Evolutionary conservation across 768 basidiomycete species (phyloP).

Genomic region (Tricholomella constricta): DNA sequence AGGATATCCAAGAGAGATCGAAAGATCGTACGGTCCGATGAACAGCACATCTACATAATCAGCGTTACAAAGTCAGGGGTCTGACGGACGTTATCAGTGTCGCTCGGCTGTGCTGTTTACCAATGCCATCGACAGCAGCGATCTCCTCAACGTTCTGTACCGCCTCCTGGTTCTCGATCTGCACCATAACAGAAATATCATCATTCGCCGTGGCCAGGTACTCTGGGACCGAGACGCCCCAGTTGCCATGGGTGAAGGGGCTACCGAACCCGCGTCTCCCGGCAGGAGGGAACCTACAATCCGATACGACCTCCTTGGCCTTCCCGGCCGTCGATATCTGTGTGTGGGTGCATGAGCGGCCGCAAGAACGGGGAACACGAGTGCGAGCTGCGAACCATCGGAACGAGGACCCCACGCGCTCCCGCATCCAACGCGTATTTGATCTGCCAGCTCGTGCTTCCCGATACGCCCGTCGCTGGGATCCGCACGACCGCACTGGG

Average conservation of each 20-base stretch:
- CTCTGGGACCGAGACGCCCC: slow-evolving; percentile 53
- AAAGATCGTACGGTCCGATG: slow-evolving; percentile 72
- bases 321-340: slow-evolving; percentile 57
- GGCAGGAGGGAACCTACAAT: slow-evolving; percentile 60
- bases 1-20: slow-evolving; percentile 59
- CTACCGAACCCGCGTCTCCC: slow-evolving; percentile 69
- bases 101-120: slow-evolving; percentile 39
- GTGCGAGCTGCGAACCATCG: slow-evolving; percentile 51
- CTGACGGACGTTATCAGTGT: too few relatives aligned
- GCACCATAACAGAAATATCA: slow-evolving; percentile 56
- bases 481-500: slow-evolving; percentile 63
- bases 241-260: slow-evolving; percentile 59
- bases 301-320: slow-evolving; percentile 56
- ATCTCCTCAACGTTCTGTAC: slow-evolving; percentile 63
- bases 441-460: slow-evolving; percentile 68
- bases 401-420: slow-evolving; percentile 63
- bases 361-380: not conserved
- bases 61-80: slow-evolving; percentile 28
- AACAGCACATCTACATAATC: slow-evolving; percentile 32
- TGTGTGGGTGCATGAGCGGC: not conserved
- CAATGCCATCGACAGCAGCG: slow-evolving; percentile 61
- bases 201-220: slow-evolving; percentile 61
- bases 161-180: slow-evolving; percentile 66
- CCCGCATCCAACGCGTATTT: slow-evolving; percentile 72
- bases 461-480: slow-evolving; percentile 60